Evolutionary conservation across 441 rosid genomes (phyloP), one percentile per base, ranked within the genome.

Genomic region (Pelargonium fulgidum): DNA sequence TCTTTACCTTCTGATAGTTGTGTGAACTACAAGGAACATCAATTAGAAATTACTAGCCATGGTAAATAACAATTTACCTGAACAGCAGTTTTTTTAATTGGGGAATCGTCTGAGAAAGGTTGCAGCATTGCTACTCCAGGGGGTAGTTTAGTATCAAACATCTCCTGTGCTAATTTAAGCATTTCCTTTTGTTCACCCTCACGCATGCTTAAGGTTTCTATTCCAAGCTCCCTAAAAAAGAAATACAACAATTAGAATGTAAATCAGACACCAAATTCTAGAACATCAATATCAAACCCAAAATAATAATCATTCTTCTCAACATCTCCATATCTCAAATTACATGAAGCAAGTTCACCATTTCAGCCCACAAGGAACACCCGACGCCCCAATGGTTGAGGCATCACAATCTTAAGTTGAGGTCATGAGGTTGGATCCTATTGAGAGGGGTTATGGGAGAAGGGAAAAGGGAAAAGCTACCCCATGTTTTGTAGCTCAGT

Each of bases 141-240:
- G 29, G 99, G 99, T 68, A 91, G 79, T 84, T 85, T 86, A 1
- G 95, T 88, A 77, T 93, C 99, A 66, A 93, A 93, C 93, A 93
- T 82, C n/a, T 89, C 83, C 77, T 89, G 87, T 10, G 95, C 98
- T 85, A 93, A 79, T 77, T 73, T 82, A 6, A 93, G 76, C 81
- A 93, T 20, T 76, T 93, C 98, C 84, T 82, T 80, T 67, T 78
- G 85, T 75, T 85, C 98, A 77, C 89, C 79, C 76, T 72, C 72
- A 65, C 96, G 84, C 29, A 73, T 84, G 80, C 81, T 83, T 64
- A 84, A 50, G 36, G 97, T 91, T 59, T 61, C 85, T 70, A 93
- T 82, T 67, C 98, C 96, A 47, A 93, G 90, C 77, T 91, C 94
- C 86, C 98, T 93, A 64, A 69, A 72, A 17, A 72, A 47, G 42